Evolutionary conservation across 2,329 filamentous ascomycete genomes (phyloP), one percentile per base, ranked within the genome.

Genomic region (Fusarium camptoceras): DNA sequence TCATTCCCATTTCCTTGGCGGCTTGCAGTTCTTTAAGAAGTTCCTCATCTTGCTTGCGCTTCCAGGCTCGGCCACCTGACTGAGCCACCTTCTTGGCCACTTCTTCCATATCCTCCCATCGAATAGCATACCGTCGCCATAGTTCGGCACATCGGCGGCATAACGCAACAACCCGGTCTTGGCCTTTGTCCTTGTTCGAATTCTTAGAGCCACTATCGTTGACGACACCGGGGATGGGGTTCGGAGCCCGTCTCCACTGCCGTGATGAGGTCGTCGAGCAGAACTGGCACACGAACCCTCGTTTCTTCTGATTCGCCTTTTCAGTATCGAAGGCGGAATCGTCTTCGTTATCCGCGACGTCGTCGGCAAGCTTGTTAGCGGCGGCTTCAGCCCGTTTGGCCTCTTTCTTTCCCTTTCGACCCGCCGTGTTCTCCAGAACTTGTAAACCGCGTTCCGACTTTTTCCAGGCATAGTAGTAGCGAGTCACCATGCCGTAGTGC

Each of bases 381-480:
- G 88, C 87, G 48, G 90, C 91, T 74, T 92, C 91, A 27, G 87
- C 88, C 73, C 89, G 91, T 76, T 91, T 92, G 43, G 90, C 89
- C 76, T 97, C 93, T 80, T 96, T 97, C 79, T 95, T 97, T 59
- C 93, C 93, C 77, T 97, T 97, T 47, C 95, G 89, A 14, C 93
- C 94, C 53, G 93, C 89, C 75, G 92, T 97, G 70, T 90, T 93
- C 64, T 94, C 94, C 94, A 96, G 98, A 24, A 99, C 90, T 73
- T 96, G 90, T 76, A 88, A 91, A 42, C 96, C 96, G 62, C 91
- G 90, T 3, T 91, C 87, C 0, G 94, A 94, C 81, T 98, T 98
- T 83, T 99, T 99, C 96, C 96, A 99, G 71, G 93, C 93, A 78
- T 99, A 99, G 81, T 98, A 99, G 77, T 92, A 97, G 6, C 96